phyloP scores from a whole-genome alignment of 2,329 filamentous ascomycete genomes.

The Dactylellina parvicollis region DNA sequence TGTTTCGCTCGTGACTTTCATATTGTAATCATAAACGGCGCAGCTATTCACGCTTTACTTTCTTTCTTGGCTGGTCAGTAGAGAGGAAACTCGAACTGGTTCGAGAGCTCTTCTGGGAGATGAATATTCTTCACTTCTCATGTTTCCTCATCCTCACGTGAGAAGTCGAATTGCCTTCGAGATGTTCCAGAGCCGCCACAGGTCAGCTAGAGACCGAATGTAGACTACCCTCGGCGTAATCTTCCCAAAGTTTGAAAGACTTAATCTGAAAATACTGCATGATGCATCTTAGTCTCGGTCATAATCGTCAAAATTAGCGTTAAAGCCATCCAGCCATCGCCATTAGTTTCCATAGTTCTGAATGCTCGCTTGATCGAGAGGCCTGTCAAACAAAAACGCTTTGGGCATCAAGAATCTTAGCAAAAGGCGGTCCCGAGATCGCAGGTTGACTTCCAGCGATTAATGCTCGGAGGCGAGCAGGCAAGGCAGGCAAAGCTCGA shows the following conservation, averaged over 20 bases:
- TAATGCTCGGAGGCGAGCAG: constrained; percentile 6
- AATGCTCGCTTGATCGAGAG: neutral
- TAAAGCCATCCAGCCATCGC: constrained; percentile 13
- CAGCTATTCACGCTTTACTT: neutral
- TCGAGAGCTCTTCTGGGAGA: neutral
- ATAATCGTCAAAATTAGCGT: constrained; percentile 1
- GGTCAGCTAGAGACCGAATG: neutral
- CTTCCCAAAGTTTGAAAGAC: neutral
- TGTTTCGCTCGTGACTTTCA: constrained; percentile 28
- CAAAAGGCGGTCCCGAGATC: constrained; percentile 13
- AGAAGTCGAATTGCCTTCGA: constrained; percentile 10
- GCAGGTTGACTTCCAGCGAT: constrained; percentile 19
- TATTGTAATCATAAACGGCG: constrained; percentile 12
- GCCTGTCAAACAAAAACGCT: constrained; percentile 1
- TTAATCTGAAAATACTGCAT: neutral
- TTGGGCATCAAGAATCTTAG: constrained; percentile 3
- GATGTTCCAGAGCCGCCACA: neutral
- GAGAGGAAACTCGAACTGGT: neutral
- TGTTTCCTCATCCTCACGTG: constrained; percentile 1
- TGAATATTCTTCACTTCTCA: neutral
- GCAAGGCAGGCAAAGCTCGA: constrained; percentile 7
- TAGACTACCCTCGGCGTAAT: constrained; percentile 6
- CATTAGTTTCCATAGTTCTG: constrained; percentile 30
- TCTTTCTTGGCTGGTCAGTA: neutral
- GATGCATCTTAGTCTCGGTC: neutral